Percentiles rank a stretch among this genome's conserved stretches.
Evolutionary conservation across 2,329 filamentous ascomycete genomes (phyloP).

Genomic region (Colletotrichum navitas): DNA sequence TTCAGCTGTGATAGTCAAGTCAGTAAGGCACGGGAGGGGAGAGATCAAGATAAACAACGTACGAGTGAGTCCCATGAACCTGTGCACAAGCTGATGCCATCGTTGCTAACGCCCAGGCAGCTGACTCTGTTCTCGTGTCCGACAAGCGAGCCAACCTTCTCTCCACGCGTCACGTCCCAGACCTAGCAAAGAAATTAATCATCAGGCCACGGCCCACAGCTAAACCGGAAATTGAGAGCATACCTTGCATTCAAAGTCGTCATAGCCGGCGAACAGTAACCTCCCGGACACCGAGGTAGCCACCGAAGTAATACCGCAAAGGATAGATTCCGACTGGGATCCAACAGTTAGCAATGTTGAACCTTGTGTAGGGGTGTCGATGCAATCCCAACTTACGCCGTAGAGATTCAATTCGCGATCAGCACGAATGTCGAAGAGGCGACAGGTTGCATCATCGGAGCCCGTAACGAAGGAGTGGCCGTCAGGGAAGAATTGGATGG

Average conservation of each 20-base stretch:
- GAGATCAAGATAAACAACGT: constrained; percentile 58
- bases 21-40: constrained; percentile 56
- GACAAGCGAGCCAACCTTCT: constrained; percentile 96
- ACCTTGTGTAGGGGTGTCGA: too few relatives aligned
- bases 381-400: constrained; percentile 65
- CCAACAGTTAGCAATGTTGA: constrained; percentile 42
- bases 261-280: constrained; percentile 95
- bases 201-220: constrained; percentile 13
- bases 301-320: constrained; percentile 98
- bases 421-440: constrained; percentile 96
- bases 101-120: constrained; percentile 98
- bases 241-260: constrained; percentile 99
- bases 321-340: constrained; percentile 89
- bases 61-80: constrained; percentile 99
- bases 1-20: constrained; percentile 73
- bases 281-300: constrained; percentile 97
- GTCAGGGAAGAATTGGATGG: constrained; percentile 99
- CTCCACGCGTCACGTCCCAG: constrained; percentile 96
- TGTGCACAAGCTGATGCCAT: constrained; percentile 98
- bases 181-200: constrained; percentile 70
- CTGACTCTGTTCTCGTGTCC: constrained; percentile 99
- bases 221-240: constrained; percentile 47
- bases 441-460: constrained; percentile 96
- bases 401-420: constrained; percentile 83
- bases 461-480: constrained; percentile 98